Percentiles rank a stretch among this genome's conserved stretches.
Evolutionary conservation across 176 grass and related monocot genomes (phyloP).

Genomic region (Avena insularis): DNA sequence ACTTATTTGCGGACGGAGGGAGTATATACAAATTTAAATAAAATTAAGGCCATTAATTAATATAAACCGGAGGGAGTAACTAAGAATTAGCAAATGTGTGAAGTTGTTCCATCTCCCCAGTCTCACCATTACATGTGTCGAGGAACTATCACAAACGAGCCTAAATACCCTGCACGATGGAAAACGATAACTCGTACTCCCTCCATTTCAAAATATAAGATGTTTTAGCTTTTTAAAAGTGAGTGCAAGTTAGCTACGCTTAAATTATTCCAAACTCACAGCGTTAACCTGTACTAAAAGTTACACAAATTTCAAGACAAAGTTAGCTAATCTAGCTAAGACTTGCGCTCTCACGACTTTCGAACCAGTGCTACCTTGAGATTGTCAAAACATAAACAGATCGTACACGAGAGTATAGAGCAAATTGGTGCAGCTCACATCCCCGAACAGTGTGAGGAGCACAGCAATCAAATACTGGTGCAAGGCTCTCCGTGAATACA

Average conservation of each 20-base stretch:
- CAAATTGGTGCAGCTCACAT: too few relatives aligned
- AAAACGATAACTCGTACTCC: neutral
- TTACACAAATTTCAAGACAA: neutral
- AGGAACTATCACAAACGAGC: neutral
- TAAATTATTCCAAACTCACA: too few relatives aligned
- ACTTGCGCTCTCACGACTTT: neutral
- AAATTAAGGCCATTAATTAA: too few relatives aligned
- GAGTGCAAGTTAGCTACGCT: too few relatives aligned
- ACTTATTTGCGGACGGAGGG: too few relatives aligned
- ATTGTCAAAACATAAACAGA: neutral
- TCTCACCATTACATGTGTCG: neutral
- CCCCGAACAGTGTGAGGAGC: neutral
- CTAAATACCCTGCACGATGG: neutral
- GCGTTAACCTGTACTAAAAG: too few relatives aligned
- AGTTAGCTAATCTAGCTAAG: neutral
- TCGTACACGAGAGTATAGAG: neutral
- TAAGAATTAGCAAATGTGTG: too few relatives aligned
- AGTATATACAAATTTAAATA: too few relatives aligned
- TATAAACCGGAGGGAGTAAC: too few relatives aligned
- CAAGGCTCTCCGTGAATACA: neutral
- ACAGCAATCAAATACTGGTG: neutral
- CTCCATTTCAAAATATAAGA: too few relatives aligned
- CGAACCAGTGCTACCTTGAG: neutral
- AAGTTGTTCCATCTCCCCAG: neutral
- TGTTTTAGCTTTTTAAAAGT: too few relatives aligned